Percentiles rank a stretch among this genome's conserved stretches.
phyloP scores from a whole-genome alignment of 805 yeast genomes.

The Trichomonascus vanleenenianus region DNA sequence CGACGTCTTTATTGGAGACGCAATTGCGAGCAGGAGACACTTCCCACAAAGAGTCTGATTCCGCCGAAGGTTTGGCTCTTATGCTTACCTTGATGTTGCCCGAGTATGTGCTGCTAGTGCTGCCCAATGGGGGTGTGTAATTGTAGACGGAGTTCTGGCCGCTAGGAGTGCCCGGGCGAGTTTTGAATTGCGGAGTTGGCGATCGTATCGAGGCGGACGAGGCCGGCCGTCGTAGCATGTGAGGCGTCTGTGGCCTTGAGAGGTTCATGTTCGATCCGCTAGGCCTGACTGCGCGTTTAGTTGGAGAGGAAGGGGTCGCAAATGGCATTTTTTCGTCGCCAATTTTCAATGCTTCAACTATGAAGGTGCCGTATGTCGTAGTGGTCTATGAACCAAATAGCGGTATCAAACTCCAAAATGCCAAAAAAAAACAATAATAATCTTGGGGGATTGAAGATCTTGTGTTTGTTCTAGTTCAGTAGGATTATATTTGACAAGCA shows the following conservation, averaged over 20 bases:
- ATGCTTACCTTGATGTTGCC: constrained; percentile 73
- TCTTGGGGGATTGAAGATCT: too few relatives aligned
- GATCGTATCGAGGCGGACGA: constrained; percentile 22
- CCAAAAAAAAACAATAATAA: too few relatives aligned
- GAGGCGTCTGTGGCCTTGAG: constrained; percentile 21
- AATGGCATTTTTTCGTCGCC: too few relatives aligned
- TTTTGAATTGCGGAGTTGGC: constrained; percentile 15
- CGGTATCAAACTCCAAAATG: too few relatives aligned
- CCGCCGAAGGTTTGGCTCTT: constrained; percentile 56
- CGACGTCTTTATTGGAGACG: constrained; percentile 46
- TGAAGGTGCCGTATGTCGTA: too few relatives aligned
- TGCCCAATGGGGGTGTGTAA: constrained; percentile 2
- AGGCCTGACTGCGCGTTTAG: neutral
- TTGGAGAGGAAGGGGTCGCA: neutral
- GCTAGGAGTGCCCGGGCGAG: constrained; percentile 20
- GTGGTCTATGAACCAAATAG: too few relatives aligned
- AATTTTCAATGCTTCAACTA: too few relatives aligned
- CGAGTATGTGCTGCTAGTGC: constrained; percentile 33
- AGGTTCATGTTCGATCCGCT: neutral
- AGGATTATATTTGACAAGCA: too few relatives aligned
- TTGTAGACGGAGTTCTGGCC: constrained; percentile 2
- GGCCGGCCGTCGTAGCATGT: constrained; percentile 19
- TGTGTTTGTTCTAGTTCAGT: too few relatives aligned
- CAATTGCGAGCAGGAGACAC: constrained; percentile 34
- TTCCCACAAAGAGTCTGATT: constrained; percentile 31